Conservation (phyloP, 306 rosid species). For the Hippophae rhamnoides region DNA sequence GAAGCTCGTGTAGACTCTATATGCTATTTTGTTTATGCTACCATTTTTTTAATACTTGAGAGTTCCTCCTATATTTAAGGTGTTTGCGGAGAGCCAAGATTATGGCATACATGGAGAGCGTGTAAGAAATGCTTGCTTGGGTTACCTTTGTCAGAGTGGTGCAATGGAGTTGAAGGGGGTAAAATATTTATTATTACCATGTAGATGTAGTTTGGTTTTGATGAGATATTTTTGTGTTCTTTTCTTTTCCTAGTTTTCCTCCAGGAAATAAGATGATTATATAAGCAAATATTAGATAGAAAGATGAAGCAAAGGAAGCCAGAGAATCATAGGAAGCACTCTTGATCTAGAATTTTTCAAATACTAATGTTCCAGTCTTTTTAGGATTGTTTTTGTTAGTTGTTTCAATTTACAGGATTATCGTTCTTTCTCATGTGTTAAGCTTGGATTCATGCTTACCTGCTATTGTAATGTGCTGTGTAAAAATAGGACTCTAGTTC, state of each 20-base stretch:
- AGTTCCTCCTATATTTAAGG: constrained; percentile 38
- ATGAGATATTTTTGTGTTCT: constrained; percentile 9
- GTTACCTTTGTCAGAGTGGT: constrained; percentile 98
- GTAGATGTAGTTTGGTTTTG: constrained; percentile 17
- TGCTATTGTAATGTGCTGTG: too few relatives aligned
- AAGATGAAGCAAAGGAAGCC: not conserved
- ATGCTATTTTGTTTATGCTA: constrained; percentile 2
- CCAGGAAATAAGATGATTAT: not conserved
- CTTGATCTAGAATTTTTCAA: not conserved
- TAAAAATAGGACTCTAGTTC: too few relatives aligned
- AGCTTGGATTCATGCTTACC: too few relatives aligned
- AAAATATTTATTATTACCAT: constrained; percentile 17
- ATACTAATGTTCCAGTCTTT: not conserved
- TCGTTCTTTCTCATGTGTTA: too few relatives aligned
- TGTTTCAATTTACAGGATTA: too few relatives aligned
- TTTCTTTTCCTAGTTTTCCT: constrained; percentile 9
- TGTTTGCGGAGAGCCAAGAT: constrained; percentile 92
- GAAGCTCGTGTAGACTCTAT: constrained; percentile 28
- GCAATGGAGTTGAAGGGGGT: constrained; percentile 98
- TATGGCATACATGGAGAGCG: constrained; percentile 94
- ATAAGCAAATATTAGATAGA: constrained; percentile 3
- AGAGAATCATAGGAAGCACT: not conserved
- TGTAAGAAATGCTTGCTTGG: constrained; percentile 98
- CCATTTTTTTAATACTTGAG: constrained; percentile 15
- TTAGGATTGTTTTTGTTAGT: too few relatives aligned